Percentiles rank a stretch among this genome's conserved stretches.
These are phyloP conservation scores for Marchantia polymorpha DNA, from an alignment of 225 moss, liverwort and hornwort genomes.

Conservation along the genomic window DNA sequence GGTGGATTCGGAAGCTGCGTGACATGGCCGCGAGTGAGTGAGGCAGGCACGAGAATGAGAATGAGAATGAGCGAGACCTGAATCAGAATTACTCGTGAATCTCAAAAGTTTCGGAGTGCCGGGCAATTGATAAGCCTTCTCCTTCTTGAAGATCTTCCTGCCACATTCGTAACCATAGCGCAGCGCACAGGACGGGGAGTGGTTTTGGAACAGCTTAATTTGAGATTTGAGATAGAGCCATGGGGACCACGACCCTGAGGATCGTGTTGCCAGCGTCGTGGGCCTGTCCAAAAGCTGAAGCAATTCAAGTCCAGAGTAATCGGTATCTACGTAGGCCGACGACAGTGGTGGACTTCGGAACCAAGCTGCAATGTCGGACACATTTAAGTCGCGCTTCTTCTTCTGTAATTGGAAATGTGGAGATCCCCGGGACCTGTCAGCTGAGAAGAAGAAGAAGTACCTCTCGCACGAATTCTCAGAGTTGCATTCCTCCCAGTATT, in stretches of 20 bases:
- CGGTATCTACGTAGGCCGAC: background rate
- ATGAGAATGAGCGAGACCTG: no score
- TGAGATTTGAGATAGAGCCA: background rate
- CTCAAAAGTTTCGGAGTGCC: no score
- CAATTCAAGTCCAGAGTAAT: background rate
- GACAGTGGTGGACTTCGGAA: background rate
- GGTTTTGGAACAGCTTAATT: background rate
- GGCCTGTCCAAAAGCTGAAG: background rate
- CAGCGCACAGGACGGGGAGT: no score
- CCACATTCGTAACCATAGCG: no score
- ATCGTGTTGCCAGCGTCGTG: background rate
- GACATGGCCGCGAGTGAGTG: no score
- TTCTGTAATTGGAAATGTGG: background rate
- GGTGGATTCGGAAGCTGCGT: no score
- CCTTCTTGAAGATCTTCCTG: no score
- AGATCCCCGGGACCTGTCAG: background rate
- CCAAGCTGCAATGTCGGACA: background rate
- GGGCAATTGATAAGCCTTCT: no score
- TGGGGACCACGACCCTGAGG: background rate
- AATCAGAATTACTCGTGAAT: no score
- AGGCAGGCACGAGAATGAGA: no score
- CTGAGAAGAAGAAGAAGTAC: background rate
- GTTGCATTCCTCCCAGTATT: no score
- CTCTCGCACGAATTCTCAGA: no score
- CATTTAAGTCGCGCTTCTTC: background rate